phyloP scores from a whole-genome alignment of 2,329 filamentous ascomycete genomes.

The Phyllachora maydis region DNA sequence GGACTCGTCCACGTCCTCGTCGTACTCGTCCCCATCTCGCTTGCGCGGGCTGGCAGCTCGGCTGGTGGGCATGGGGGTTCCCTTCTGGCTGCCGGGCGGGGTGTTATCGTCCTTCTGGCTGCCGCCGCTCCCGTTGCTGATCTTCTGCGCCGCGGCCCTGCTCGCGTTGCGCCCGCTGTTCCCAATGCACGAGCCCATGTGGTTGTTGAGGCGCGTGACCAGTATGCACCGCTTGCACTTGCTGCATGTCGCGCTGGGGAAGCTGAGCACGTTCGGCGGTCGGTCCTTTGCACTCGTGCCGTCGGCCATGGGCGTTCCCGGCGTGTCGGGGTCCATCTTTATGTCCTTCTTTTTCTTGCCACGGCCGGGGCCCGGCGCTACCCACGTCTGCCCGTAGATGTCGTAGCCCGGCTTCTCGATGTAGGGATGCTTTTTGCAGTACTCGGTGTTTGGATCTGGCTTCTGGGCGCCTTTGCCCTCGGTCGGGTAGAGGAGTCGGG shows the following conservation, averaged over 20 bases:
- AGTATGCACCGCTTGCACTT: slow-evolving; percentile 47
- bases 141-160: slow-evolving; percentile 39
- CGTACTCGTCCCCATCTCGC: slow-evolving; percentile 30
- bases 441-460: slow-evolving; percentile 46
- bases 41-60: slow-evolving; percentile 33
- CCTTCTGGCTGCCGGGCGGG: slow-evolving; percentile 40
- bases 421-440: slow-evolving; percentile 64
- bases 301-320: slow-evolving; percentile 6
- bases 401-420: slow-evolving; percentile 58
- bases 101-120: slow-evolving; percentile 32
- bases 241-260: slow-evolving; percentile 44
- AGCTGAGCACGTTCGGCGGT: slow-evolving; percentile 39
- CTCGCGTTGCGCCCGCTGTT: slow-evolving; percentile 44
- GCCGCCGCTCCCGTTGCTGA: slow-evolving; percentile 29
- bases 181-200: slow-evolving; percentile 48
- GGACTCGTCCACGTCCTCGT: slow-evolving; percentile 31
- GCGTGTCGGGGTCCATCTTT: slow-evolving; percentile 25
- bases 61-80: slow-evolving; percentile 33
- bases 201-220: slow-evolving; percentile 43
- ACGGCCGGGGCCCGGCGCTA: slow-evolving; percentile 45
- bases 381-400: slow-evolving; percentile 68
- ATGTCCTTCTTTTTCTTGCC: slow-evolving; percentile 68
- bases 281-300: slow-evolving; percentile 24
- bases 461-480: slow-evolving; percentile 46
- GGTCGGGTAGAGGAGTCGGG: slow-evolving; percentile 51